Evolutionary conservation across 805 yeast species (phyloP), one percentile per base, ranked within the genome.

Genomic region (Candida sonorensis): DNA sequence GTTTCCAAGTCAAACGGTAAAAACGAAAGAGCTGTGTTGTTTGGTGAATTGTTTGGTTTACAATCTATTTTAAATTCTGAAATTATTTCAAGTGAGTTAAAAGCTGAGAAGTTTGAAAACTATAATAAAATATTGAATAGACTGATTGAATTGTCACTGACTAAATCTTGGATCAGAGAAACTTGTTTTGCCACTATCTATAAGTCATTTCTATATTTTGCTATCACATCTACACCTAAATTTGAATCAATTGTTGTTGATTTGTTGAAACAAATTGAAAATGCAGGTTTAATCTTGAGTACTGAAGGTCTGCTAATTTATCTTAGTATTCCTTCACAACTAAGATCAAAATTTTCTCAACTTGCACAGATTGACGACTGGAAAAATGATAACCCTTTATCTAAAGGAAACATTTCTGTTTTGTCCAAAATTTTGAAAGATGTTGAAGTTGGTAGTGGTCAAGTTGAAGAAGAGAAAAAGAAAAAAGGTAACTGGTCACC

Each of bases 151-250:
- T 61, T 88, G 34, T 70, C 94, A 0, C 53, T 62, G 10, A 42
- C 61, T 22, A 90, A 88, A 53, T 72, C 83, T 1, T 88, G 97
- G 97, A 70, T 88, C 26, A 65, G 94, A 38, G 96, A 90, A 56
- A 75, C 94, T 4, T 67, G 85, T 25, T 66, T 83, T 46, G 83
- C 67, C 48, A 81, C 94, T 1, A 61, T 88, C 29, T 74, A 69
- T 44, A 77, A 72, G 32, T 66, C 81, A 3, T 44, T 75, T n/a
- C 44, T 21, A 18, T 34, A 34, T 40, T 27, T 52, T 45, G 8
- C 50, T 37, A 23, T 53, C 45, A 2, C 36, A 38, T 14, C 47
- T 30, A 23, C 45, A 11, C 22, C 33, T 27, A 20, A 35, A 14
- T 30, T 38, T 25, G 39, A 33, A 9, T 22, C 33, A 3, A 33